A percentile compares a stretch with the other conserved stretches of the same genome.
phyloP scores from a whole-genome alignment of 2,329 filamentous ascomycete genomes.

The Raffaelea ambrosiae region DNA sequence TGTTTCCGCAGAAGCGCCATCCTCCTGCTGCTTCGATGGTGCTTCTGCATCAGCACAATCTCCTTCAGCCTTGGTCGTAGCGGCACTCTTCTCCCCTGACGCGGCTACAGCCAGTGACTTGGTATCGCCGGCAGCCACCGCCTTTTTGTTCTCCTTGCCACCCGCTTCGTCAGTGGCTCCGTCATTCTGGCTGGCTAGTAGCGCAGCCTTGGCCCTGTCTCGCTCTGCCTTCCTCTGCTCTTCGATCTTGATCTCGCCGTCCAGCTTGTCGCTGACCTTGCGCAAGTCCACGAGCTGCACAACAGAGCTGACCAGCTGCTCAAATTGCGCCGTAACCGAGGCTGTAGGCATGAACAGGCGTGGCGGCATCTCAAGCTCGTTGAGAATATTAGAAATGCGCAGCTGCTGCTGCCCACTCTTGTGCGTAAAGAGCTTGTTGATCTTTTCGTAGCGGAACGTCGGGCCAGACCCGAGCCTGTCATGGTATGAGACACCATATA shows the following conservation, averaged over 20 bases:
- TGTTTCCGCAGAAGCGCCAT: too few relatives aligned
- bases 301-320: slow-evolving; percentile 60
- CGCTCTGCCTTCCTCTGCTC: slow-evolving; percentile 47
- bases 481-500: slow-evolving; percentile 78
- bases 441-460: slow-evolving; percentile 78
- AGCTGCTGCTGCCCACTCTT: slow-evolving; percentile 69
- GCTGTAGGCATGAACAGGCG: slow-evolving; percentile 67
- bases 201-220: slow-evolving; percentile 27
- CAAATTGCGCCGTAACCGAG: slow-evolving; percentile 63
- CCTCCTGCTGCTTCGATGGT: too few relatives aligned
- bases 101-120: too few relatives aligned
- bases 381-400: slow-evolving; percentile 64
- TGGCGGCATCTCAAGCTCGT: slow-evolving; percentile 61
- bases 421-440: slow-evolving; percentile 69
- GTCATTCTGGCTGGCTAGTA: slow-evolving; percentile 5
- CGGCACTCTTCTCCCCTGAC: slow-evolving; percentile 11
- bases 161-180: slow-evolving; percentile 5
- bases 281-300: slow-evolving; percentile 61
- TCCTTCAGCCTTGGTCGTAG: slow-evolving; percentile 1
- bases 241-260: slow-evolving; percentile 58
- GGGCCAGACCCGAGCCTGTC: slow-evolving; percentile 81
- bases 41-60: too few relatives aligned
- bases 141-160: background rate
- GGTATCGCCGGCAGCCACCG: slow-evolving; percentile 1
- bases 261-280: slow-evolving; percentile 68